phyloP scores from a whole-genome alignment of 495 filamentous ascomycete species.

The Podospora comata region DNA sequence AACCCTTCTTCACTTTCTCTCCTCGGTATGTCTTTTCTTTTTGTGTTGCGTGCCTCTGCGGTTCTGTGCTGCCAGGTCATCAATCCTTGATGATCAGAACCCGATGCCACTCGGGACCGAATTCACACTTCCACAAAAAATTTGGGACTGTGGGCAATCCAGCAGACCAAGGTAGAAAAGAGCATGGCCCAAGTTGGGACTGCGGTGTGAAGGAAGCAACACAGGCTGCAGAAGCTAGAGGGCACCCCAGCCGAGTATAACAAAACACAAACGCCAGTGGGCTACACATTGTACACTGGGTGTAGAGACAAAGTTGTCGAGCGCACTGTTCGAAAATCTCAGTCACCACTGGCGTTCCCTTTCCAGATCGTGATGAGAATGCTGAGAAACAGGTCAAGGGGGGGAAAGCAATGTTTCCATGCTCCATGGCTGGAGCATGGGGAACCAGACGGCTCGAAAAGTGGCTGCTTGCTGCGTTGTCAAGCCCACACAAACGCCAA shows the following conservation, averaged over 20 bases:
- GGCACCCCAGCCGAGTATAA: not conserved
- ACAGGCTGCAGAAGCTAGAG: not conserved
- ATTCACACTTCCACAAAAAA: slow-evolving; percentile 25
- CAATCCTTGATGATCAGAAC: slow-evolving; percentile 6
- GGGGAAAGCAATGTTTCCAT: not conserved
- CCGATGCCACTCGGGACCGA: slow-evolving; percentile 18
- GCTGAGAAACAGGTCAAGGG: not conserved
- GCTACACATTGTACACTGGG: not conserved
- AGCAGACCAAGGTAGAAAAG: not conserved
- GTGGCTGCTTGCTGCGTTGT: slow-evolving; percentile 18
- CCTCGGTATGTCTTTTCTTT: slow-evolving; percentile 6
- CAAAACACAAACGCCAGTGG: not conserved
- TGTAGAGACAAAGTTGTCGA: not conserved
- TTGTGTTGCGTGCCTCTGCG: slow-evolving; percentile 12
- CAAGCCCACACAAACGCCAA: slow-evolving; percentile 13
- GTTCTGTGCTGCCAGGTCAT: slow-evolving; percentile 29
- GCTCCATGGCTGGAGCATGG: not conserved
- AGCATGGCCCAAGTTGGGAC: not conserved
- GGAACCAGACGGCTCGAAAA: not conserved
- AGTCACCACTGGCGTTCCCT: not conserved
- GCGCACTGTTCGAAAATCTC: not conserved
- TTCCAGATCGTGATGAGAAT: not conserved
- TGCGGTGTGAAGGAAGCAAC: not conserved
- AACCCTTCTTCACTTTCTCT: not conserved
- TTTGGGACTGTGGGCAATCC: slow-evolving; percentile 23